A percentile compares a stretch with the other conserved stretches of the same genome.
These are phyloP conservation scores for Dinochytrium kinnereticum DNA, from an alignment of 371 early-diverging fungal species.

Conservation along the genomic window DNA sequence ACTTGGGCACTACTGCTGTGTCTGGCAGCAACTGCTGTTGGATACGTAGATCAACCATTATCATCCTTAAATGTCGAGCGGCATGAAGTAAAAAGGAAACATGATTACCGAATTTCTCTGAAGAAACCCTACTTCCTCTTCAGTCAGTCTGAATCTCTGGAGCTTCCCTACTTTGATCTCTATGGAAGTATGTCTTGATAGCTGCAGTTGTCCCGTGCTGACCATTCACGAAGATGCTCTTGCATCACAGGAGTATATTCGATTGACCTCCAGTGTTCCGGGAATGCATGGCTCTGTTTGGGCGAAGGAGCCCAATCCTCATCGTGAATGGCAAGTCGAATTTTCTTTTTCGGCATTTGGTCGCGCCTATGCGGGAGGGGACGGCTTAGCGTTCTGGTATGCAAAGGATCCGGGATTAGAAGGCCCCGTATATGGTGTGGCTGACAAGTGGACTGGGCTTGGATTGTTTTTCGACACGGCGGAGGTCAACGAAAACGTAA, in stretches of 20 bases:
- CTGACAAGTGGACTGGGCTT: slow-evolving; percentile 66
- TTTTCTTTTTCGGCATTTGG: slow-evolving; percentile 72
- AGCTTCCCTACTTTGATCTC: slow-evolving; percentile 63
- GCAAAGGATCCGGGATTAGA: slow-evolving; percentile 46
- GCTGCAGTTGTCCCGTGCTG: not conserved
- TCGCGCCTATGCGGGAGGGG: slow-evolving; percentile 69
- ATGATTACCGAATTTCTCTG: slow-evolving; percentile 71
- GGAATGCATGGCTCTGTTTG: slow-evolving; percentile 72
- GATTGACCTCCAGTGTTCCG: slow-evolving; percentile 72
- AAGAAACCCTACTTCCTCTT: slow-evolving; percentile 67
- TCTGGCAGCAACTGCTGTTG: not conserved
- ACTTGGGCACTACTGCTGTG: no score
- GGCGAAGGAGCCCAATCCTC: slow-evolving; percentile 66
- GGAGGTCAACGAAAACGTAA: slow-evolving; percentile 15
- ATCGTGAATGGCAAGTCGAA: slow-evolving; percentile 78
- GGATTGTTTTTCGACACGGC: slow-evolving; percentile 19
- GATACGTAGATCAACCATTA: no score
- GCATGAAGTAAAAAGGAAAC: slow-evolving; percentile 32
- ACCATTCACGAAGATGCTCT: slow-evolving; percentile 57
- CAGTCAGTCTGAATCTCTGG: slow-evolving; percentile 31
- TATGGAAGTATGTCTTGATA: slow-evolving; percentile 57
- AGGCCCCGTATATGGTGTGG: slow-evolving; percentile 75
- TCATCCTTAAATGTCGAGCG: slow-evolving; percentile 15
- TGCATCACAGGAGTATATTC: slow-evolving; percentile 64
- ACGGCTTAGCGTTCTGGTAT: slow-evolving; percentile 89